Base-by-base conservation (phyloP, 306 rosid species). In the Rosa chinensis region DNA sequence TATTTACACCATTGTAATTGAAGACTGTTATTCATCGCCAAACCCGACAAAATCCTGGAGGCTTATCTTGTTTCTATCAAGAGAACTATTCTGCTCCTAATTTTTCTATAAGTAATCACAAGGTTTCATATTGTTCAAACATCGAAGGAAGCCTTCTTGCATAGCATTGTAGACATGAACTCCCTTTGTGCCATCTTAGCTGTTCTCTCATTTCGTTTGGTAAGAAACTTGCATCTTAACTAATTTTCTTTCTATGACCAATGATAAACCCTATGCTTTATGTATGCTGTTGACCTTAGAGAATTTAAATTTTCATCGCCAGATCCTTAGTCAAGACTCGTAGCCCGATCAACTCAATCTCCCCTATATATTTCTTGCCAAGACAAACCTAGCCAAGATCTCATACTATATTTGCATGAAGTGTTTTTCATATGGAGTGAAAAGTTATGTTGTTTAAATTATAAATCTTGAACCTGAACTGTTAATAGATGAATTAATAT, bases 191-290 rank as follows among this genome's bases (percentile, higher is more conserved):
- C 78, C 3, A 49, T 55, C 44, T 66, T 72, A 40, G 28, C 56
- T 79, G 55, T 72, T 7, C 44, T 79, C 44, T 16, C 66, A 62
- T 28, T 79, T 21, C 73, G 72, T 18, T 39, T 72, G 82, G 73
- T 63, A 63, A 79, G 77, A n/a, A 9, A 32, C 32, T 25, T 61
- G 67, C 35, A 61, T 8, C 12, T 58, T 58, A 58, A 18, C 20
- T 20, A 7, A 7, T 18, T 55, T 55, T 10, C n/a, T 55, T 55
- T 55, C 10, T 18, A 53, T 20, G 59, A 53, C 21, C 21, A 53
- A 53, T 53, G 23, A 53, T 18, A 53, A 53, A 52, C n/a, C 21
- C 20, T 55, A 55, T 5, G 10, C 9, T 4, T 4, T 53, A 53
- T 56, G 58, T 52, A 17, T 52, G 6, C 3, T 52, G 2, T 18